Conservation (phyloP, 2,329 filamentous ascomycete species). For the Chrysoporthe cubensis region DNA sequence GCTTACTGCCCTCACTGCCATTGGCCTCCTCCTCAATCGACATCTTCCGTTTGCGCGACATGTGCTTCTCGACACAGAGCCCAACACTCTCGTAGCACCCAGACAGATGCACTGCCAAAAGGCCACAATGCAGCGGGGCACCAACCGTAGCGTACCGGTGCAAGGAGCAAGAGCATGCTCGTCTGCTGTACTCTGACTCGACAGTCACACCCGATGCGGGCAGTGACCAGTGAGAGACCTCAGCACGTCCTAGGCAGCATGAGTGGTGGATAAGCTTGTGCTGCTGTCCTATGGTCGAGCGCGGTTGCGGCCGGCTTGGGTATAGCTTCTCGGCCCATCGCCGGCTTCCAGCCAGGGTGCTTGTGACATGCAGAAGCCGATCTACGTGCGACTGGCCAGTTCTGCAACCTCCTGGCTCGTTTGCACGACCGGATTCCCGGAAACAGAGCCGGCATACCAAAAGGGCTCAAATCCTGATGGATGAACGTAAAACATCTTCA, state of each 20-base stretch:
- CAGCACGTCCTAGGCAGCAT: background rate
- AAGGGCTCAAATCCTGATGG: background rate
- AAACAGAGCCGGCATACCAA: background rate
- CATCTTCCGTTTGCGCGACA: background rate
- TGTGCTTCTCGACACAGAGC: background rate
- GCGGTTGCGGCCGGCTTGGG: slow-evolving; percentile 4
- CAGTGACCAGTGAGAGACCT: background rate
- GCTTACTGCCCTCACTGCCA: background rate
- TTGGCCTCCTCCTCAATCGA: background rate
- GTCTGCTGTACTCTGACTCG: slow-evolving; percentile 2
- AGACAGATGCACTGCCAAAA: too few relatives aligned
- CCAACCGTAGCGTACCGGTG: background rate
- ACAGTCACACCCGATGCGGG: slow-evolving; percentile 9
- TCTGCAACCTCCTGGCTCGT: slow-evolving; percentile 13
- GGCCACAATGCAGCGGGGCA: background rate
- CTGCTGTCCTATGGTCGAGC: slow-evolving; percentile 7
- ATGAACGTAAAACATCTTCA: too few relatives aligned
- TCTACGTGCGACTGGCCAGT: slow-evolving; percentile 22
- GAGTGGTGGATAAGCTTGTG: slow-evolving; percentile 5
- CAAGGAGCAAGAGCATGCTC: slow-evolving; percentile 6
- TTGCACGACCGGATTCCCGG: background rate
- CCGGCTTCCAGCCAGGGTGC: background rate
- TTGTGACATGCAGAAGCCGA: slow-evolving; percentile 6
- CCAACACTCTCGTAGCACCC: background rate
- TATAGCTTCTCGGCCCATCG: slow-evolving; percentile 5